Conservation (phyloP, 495 filamentous ascomycete genomes). For the Pseudoneurospora amorphoporcata region DNA sequence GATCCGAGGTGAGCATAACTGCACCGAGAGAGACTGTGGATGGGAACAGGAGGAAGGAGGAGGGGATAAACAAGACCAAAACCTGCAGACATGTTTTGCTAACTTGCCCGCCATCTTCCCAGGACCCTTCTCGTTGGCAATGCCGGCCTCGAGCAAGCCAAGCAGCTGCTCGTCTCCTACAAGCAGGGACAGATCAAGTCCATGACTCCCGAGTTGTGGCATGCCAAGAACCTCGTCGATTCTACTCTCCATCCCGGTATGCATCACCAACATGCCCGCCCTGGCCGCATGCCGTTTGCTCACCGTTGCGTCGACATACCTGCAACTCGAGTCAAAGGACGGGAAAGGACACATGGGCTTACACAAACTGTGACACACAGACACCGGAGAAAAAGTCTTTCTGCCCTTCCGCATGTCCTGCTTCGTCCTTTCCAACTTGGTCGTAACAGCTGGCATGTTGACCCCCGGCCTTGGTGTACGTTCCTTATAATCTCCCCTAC, state of each 20-base stretch:
- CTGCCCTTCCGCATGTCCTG: constrained; percentile 95
- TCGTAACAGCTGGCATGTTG: constrained; percentile 97
- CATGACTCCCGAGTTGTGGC: constrained; percentile 90
- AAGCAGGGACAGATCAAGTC: constrained; percentile 63
- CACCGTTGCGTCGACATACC: not conserved
- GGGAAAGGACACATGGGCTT: not conserved
- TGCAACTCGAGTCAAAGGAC: not conserved
- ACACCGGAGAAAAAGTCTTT: constrained; percentile 85
- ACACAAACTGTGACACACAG: constrained; percentile 31
- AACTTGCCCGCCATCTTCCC: not conserved
- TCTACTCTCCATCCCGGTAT: constrained; percentile 88
- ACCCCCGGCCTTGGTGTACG: constrained; percentile 67
- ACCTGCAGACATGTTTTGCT: not conserved
- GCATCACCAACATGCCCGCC: constrained; percentile 30
- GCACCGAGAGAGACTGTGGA: not conserved
- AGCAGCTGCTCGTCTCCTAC: constrained; percentile 63
- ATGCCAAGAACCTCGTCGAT: constrained; percentile 92
- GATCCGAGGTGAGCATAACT: constrained; percentile 76
- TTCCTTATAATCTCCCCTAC: constrained; percentile 1
- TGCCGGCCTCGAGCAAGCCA: constrained; percentile 72
- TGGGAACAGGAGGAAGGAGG: not conserved
- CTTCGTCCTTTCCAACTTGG: constrained; percentile 86
- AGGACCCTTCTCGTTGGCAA: constrained; percentile 75
- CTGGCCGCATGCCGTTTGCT: not conserved
- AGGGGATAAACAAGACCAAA: not conserved